These are phyloP conservation scores for Podaxis pistillaris DNA, from an alignment of 768 basidiomycete species.

Conservation along the genomic window DNA sequence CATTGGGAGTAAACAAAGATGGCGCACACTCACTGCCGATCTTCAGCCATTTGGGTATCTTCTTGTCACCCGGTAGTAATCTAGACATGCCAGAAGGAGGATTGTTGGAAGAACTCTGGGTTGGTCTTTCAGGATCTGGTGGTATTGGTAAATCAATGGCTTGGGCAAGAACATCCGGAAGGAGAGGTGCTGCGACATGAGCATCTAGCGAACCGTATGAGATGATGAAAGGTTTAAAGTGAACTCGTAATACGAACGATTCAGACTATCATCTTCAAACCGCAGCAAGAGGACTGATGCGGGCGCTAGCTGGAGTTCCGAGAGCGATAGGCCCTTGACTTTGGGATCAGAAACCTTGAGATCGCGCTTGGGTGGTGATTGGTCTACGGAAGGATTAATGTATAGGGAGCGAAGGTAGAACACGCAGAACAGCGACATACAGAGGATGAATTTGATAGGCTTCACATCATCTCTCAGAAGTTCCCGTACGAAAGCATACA, in stretches of 20 bases:
- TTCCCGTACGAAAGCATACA: slow-evolving; percentile 82
- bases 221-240: not conserved
- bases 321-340: slow-evolving; percentile 65
- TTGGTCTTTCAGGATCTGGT: slow-evolving; percentile 26
- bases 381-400: slow-evolving; percentile 45
- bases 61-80: slow-evolving; percentile 37
- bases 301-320: slow-evolving; percentile 74
- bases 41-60: slow-evolving; percentile 82
- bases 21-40: slow-evolving; percentile 50
- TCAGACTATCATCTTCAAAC: slow-evolving; percentile 71
- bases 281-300: slow-evolving; percentile 74
- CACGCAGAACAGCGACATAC: slow-evolving; percentile 41
- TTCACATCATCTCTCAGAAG: slow-evolving; percentile 74
- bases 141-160: slow-evolving; percentile 70
- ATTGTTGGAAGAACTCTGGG: slow-evolving; percentile 1
- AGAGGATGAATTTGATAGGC: slow-evolving; percentile 80
- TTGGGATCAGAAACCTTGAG: slow-evolving; percentile 76
- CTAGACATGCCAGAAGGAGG: slow-evolving; percentile 6
- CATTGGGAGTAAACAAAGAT: slow-evolving; percentile 1
- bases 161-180: slow-evolving; percentile 49
- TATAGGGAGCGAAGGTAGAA: not conserved
- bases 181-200: slow-evolving; percentile 62
- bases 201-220: slow-evolving; percentile 38
- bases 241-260: slow-evolving; percentile 43
- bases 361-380: slow-evolving; percentile 80